A percentile compares a stretch with the other conserved stretches of the same genome.
Conservation (phyloP, 2,329 filamentous ascomycete species). For the Dendrostoma leiphaemia region DNA sequence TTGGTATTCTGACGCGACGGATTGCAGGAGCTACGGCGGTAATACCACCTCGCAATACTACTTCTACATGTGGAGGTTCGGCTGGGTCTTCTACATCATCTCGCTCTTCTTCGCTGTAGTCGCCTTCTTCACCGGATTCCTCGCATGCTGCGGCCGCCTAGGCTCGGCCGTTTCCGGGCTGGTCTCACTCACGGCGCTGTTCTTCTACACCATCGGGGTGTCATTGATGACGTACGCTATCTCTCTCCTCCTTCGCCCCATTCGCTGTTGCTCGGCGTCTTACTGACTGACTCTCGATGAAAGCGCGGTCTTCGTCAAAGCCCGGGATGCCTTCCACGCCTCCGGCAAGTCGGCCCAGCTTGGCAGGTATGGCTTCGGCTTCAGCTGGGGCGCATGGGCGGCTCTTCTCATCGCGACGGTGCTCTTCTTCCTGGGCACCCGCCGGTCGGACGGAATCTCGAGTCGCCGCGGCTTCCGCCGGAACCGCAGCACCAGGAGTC, state of each 20-base stretch:
- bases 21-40: slow-evolving; percentile 39
- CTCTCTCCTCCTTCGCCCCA: slow-evolving; percentile 1
- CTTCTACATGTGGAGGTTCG: slow-evolving; percentile 87
- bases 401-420: slow-evolving; percentile 64
- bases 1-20: neutral
- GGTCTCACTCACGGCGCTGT: slow-evolving; percentile 57
- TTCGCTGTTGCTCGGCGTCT: slow-evolving; percentile 6
- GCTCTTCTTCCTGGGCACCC: slow-evolving; percentile 64
- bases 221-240: slow-evolving; percentile 71
- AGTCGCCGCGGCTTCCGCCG: slow-evolving; percentile 38
- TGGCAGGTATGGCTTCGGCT: slow-evolving; percentile 70
- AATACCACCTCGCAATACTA: slow-evolving; percentile 58
- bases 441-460: slow-evolving; percentile 32
- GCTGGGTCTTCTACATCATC: slow-evolving; percentile 88
- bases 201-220: slow-evolving; percentile 67
- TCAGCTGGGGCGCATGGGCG: slow-evolving; percentile 71
- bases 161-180: slow-evolving; percentile 66
- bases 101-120: slow-evolving; percentile 73
- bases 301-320: slow-evolving; percentile 63
- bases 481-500: slow-evolving; percentile 49
- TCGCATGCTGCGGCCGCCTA: slow-evolving; percentile 70
- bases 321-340: slow-evolving; percentile 62
- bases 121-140: slow-evolving; percentile 65
- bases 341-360: slow-evolving; percentile 57
- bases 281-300: neutral